A percentile compares a stretch with the other conserved stretches of the same genome.
phyloP scores from a whole-genome alignment of 108 stramenopile species.

The Pseudonitzschia multiseries region DNA sequence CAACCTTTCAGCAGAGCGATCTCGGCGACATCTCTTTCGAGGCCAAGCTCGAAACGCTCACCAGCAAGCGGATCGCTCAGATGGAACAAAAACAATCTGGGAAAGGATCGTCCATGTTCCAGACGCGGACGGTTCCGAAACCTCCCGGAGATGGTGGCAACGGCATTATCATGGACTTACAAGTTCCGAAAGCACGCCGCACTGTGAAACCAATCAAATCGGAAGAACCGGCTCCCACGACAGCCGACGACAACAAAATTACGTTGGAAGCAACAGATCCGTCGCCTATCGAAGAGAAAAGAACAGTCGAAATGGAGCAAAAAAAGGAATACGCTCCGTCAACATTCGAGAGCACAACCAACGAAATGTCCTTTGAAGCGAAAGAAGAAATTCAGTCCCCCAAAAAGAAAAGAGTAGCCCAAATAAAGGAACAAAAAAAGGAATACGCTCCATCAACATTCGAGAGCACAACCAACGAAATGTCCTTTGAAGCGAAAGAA shows the following conservation, averaged over 20 bases:
- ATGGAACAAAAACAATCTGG: neutral
- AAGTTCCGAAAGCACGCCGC: neutral
- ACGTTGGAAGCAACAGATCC: too few species aligned
- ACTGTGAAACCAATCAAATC: neutral
- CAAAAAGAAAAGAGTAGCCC: neutral
- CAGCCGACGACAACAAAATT: neutral
- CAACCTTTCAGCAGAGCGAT: neutral
- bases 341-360: neutral
- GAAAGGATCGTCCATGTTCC: neutral
- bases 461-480: neutral
- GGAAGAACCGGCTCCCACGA: neutral
- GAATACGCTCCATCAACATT: neutral
- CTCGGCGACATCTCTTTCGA: neutral
- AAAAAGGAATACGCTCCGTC: neutral
- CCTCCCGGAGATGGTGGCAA: neutral
- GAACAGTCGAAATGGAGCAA: neutral
- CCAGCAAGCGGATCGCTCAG: neutral
- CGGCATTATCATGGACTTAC: neutral
- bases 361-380: slow-evolving; percentile 6
- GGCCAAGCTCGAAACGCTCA: slow-evolving; percentile 6
- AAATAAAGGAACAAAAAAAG: neutral
- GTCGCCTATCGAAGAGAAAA: neutral
- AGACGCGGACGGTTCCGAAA: neutral
- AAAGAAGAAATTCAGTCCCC: neutral
- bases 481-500: slow-evolving; percentile 4